These are phyloP conservation scores for Hypoxylon sp. DNA, from an alignment of 2,329 filamentous ascomycete genomes.

Conservation along the genomic window DNA sequence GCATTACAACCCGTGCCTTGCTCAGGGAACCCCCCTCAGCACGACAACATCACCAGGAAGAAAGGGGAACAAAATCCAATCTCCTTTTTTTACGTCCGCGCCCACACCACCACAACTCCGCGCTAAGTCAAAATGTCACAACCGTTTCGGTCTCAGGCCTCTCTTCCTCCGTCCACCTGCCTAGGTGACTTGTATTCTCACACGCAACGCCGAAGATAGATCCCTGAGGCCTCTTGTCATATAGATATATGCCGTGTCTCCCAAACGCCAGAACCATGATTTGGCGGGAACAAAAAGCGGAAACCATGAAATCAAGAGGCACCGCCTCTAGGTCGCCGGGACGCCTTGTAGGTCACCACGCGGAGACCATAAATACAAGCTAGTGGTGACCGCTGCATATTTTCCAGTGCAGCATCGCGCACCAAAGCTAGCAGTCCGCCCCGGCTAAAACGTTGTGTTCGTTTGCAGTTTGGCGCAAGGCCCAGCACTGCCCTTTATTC, in stretches of 20 bases:
- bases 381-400: slow-evolving; percentile 2
- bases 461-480: slow-evolving; percentile 13
- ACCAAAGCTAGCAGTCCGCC: background rate
- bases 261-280: slow-evolving; percentile 21
- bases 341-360: slow-evolving; percentile 13
- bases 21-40: background rate
- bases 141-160: slow-evolving; percentile 2
- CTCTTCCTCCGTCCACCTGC: slow-evolving; percentile 27
- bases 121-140: slow-evolving; percentile 30
- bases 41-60: slow-evolving; percentile 8
- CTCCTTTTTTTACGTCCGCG: slow-evolving; percentile 24
- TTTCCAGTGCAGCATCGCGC: slow-evolving; percentile 15
- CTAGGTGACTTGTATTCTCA: slow-evolving; percentile 25
- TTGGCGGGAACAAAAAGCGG: slow-evolving; percentile 4
- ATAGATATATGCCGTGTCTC: slow-evolving; percentile 10
- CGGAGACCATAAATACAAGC: slow-evolving; percentile 11
- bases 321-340: slow-evolving; percentile 24
- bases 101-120: slow-evolving; percentile 31
- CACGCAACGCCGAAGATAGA: slow-evolving; percentile 17
- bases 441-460: slow-evolving; percentile 24
- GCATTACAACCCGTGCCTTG: slow-evolving; percentile 13
- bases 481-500: slow-evolving; percentile 2
- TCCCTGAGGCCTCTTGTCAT: slow-evolving; percentile 3
- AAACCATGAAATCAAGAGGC: slow-evolving; percentile 23
- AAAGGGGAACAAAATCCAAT: slow-evolving; percentile 20